Conservation (phyloP, 139 green algal genomes). For the Gonium pectorale region DNA sequence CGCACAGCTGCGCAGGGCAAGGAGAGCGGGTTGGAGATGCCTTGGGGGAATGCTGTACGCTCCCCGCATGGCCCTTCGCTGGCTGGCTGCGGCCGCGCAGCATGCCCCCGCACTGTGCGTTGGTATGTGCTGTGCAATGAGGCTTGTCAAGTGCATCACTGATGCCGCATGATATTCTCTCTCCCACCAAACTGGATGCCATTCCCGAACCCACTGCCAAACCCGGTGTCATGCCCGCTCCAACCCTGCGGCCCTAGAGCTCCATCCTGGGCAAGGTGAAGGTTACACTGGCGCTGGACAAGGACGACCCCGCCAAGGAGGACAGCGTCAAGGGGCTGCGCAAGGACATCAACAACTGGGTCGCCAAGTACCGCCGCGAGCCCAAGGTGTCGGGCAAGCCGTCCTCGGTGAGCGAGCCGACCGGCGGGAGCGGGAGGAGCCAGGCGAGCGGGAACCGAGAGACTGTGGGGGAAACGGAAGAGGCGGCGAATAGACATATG, state of each 20-base stretch:
- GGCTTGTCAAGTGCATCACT: background rate
- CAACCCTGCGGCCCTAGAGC: slow-evolving; percentile 51
- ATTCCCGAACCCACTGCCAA: background rate
- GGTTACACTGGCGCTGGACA: slow-evolving; percentile 65
- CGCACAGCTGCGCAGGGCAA: no score
- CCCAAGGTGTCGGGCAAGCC: slow-evolving; percentile 76
- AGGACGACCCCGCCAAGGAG: slow-evolving; percentile 75
- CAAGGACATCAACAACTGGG: slow-evolving; percentile 87
- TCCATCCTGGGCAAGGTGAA: slow-evolving; percentile 75
- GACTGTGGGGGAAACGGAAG: background rate
- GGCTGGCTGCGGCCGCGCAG: background rate
- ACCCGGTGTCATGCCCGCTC: background rate
- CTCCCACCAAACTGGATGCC: background rate
- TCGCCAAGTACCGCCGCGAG: slow-evolving; percentile 87
- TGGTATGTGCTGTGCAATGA: no score
- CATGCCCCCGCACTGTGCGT: no score
- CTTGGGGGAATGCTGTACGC: no score
- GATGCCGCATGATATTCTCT: background rate
- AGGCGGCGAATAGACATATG: no score
- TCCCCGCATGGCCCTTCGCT: no score
- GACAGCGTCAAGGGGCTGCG: slow-evolving; percentile 73
- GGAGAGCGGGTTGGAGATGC: no score
- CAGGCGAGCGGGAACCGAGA: no score
- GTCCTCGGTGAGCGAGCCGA: slow-evolving; percentile 74
- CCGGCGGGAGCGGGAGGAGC: no score